Evolutionary conservation across 2,329 filamentous ascomycete species (phyloP).

Genomic region (Zymoseptoria tritici): DNA sequence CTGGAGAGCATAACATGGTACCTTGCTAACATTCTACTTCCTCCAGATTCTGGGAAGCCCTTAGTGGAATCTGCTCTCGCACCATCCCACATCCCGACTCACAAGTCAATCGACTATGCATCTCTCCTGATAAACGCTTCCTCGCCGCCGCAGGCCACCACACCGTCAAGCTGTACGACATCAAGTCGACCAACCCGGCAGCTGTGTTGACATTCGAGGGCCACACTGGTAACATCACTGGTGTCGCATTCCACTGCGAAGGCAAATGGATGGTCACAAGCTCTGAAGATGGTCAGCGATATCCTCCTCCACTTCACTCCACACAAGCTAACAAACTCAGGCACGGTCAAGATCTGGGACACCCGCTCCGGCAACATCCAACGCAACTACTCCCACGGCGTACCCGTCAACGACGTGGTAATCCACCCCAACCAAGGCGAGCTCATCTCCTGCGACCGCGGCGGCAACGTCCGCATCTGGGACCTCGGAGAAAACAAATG

Average conservation of each 20-base stretch:
- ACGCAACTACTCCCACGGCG: conserved; percentile 84
- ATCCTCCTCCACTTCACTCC: neutral
- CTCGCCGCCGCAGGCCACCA: conserved; percentile 75
- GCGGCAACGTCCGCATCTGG: conserved; percentile 91
- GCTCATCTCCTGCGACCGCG: conserved; percentile 90
- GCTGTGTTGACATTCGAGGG: conserved; percentile 90
- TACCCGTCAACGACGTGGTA: conserved; percentile 93
- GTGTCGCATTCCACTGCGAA: conserved; percentile 95
- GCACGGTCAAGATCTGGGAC: conserved; percentile 93
- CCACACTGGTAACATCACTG: conserved; percentile 91
- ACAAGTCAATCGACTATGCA: conserved; percentile 95
- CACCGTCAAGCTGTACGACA: conserved; percentile 95
- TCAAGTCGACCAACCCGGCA: conserved; percentile 95
- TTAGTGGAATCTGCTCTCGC: conserved; percentile 94
- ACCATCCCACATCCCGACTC: conserved; percentile 98
- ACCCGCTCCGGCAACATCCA: conserved; percentile 79
- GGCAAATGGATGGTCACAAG: conserved; percentile 99
- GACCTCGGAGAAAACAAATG: conserved; percentile 95
- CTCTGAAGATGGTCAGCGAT: conserved; percentile 67
- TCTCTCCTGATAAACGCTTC: conserved; percentile 95
- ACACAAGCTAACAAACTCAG: conserved; percentile 12
- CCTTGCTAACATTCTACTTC: neutral
- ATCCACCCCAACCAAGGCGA: conserved; percentile 99
- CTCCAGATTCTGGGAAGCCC: conserved; percentile 88
- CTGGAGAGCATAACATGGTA: neutral